These are phyloP conservation scores for Aaosphaeria arxii DNA, from an alignment of 2,329 filamentous ascomycete species.

Conservation along the genomic window DNA sequence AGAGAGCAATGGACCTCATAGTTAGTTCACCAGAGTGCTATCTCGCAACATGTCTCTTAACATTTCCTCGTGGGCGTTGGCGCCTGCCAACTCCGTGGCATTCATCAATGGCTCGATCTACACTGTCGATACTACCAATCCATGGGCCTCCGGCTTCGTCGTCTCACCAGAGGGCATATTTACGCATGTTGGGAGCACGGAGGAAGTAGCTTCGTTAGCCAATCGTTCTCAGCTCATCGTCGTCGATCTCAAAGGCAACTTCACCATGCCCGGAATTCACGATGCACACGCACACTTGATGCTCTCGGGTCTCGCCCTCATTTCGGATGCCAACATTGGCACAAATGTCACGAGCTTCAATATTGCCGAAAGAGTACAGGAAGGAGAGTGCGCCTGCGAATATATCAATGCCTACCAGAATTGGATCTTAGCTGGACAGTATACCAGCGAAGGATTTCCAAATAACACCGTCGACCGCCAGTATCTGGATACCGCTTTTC, in stretches of 20 bases:
- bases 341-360: slow-evolving; percentile 18
- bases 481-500: slow-evolving; percentile 19
- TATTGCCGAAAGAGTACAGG: slow-evolving; percentile 17
- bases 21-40: too few species aligned
- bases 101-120: slow-evolving; percentile 31
- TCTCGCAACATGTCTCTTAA: too few species aligned
- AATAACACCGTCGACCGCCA: slow-evolving; percentile 19
- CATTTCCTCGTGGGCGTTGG: too few species aligned
- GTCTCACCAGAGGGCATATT: slow-evolving; percentile 24
- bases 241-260: slow-evolving; percentile 24
- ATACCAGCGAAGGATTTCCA: slow-evolving; percentile 14
- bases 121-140: slow-evolving; percentile 17
- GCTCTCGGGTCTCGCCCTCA: slow-evolving; percentile 20
- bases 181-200: slow-evolving; percentile 18
- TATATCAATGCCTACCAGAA: slow-evolving; percentile 21
- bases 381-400: slow-evolving; percentile 24
- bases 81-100: slow-evolving; percentile 1
- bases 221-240: slow-evolving; percentile 10
- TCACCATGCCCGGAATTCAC: slow-evolving; percentile 38
- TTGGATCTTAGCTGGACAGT: slow-evolving; percentile 14
- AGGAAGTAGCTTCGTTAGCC: slow-evolving; percentile 15
- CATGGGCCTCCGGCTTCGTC: slow-evolving; percentile 27
- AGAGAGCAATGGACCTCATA: too few species aligned
- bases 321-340: slow-evolving; percentile 23
- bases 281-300: slow-evolving; percentile 36